Percentiles rank a stretch among this genome's conserved stretches.
Evolutionary conservation across 257 asterid genomes (phyloP).

Genomic region (Solanum tarijense): DNA sequence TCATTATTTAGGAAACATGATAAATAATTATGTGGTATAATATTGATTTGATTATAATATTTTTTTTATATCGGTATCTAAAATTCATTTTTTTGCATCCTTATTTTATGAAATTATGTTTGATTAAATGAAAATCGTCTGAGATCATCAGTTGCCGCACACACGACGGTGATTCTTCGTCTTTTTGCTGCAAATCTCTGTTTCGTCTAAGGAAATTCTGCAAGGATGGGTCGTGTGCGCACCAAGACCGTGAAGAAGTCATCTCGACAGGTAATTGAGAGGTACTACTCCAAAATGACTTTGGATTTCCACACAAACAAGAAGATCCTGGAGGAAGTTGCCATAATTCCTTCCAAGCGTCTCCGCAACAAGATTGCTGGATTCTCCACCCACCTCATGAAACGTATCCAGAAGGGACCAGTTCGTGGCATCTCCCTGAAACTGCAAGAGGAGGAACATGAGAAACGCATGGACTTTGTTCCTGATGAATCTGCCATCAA

Average conservation of each 20-base stretch:
- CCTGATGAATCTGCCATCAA: conserved; percentile 45
- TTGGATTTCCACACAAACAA: conserved; percentile 43
- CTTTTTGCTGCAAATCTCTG: not conserved
- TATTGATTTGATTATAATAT: too few species aligned
- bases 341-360: conserved; percentile 37
- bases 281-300: conserved; percentile 44
- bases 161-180: too few species aligned
- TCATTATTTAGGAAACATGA: too few species aligned
- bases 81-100: too few species aligned
- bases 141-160: too few species aligned
- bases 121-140: too few species aligned
- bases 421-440: conserved; percentile 33
- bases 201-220: not conserved
- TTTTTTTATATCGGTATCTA: too few species aligned
- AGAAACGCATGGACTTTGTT: conserved; percentile 45
- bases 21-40: too few species aligned
- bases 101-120: too few species aligned
- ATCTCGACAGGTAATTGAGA: conserved; percentile 41
- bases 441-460: conserved; percentile 35
- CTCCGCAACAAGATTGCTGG: conserved; percentile 37
- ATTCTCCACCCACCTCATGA: conserved; percentile 36
- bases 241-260: conserved; percentile 47
- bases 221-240: conserved; percentile 41
- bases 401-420: conserved; percentile 30
- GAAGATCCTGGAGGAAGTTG: conserved; percentile 32